These are phyloP conservation scores for Biscogniauxia marginata DNA, from an alignment of 2,329 filamentous ascomycete species.

Conservation along the genomic window DNA sequence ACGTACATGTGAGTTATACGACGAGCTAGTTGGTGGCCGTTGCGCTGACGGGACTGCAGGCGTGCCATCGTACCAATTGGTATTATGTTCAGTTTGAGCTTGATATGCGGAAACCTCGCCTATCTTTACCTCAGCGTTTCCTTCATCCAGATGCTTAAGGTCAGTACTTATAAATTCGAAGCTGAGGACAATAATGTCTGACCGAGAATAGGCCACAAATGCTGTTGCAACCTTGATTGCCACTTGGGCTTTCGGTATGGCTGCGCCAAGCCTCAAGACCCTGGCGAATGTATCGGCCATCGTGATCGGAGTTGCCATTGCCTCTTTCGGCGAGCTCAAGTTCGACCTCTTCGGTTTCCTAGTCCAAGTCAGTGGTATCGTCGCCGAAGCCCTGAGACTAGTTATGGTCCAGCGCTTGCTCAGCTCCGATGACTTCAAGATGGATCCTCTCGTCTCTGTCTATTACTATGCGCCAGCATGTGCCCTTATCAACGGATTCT, in stretches of 20 bases:
- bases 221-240: constrained; percentile 66
- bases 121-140: constrained; percentile 68
- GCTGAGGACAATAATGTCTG: not conserved
- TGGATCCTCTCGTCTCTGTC: constrained; percentile 84
- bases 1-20: constrained; percentile 48
- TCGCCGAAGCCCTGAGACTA: constrained; percentile 77
- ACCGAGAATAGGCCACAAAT: constrained; percentile 52
- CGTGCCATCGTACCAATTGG: constrained; percentile 66
- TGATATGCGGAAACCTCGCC: constrained; percentile 67
- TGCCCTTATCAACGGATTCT: constrained; percentile 74
- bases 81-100: constrained; percentile 63
- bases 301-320: constrained; percentile 51
- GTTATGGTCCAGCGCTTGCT: constrained; percentile 86
- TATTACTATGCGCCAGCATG: constrained; percentile 91
- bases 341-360: constrained; percentile 64
- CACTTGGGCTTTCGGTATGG: constrained; percentile 59
- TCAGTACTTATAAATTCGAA: constrained; percentile 27
- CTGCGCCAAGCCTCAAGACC: constrained; percentile 45
- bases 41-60: constrained; percentile 12
- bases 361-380: constrained; percentile 72
- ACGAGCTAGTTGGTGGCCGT: not conserved
- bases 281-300: constrained; percentile 53
- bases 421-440: constrained; percentile 75
- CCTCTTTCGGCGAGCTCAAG: constrained; percentile 64
- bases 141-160: constrained; percentile 71